A percentile compares a stretch with the other conserved stretches of the same genome.
These are phyloP conservation scores for Aspergillus hiratsukae DNA, from an alignment of 2,329 filamentous ascomycete genomes.

Conservation along the genomic window DNA sequence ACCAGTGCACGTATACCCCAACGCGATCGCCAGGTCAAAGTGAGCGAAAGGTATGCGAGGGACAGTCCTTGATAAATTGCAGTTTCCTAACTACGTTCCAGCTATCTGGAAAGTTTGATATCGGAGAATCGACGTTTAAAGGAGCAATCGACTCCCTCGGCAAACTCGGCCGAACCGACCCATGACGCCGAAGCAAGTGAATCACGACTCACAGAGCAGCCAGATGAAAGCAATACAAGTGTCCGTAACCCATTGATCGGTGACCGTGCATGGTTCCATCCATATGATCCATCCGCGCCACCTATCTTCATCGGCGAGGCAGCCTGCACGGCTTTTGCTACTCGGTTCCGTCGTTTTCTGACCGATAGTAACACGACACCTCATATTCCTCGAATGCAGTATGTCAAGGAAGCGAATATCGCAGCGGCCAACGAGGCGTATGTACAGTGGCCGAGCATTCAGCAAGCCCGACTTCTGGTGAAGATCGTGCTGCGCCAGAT, in stretches of 20 bases:
- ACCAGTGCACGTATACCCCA: conserved; percentile 39
- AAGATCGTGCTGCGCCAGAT: conserved; percentile 36
- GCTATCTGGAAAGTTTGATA: conserved; percentile 33
- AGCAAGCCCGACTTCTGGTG: conserved; percentile 34
- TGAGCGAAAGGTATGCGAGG: conserved; percentile 30
- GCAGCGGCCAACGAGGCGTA: conserved; percentile 25
- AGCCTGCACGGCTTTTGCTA: conserved; percentile 38
- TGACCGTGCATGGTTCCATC: conserved; percentile 35
- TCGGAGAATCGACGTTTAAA: conserved; percentile 30
- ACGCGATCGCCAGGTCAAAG: conserved; percentile 41
- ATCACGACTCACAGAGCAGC: conserved; percentile 16
- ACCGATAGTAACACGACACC: conserved; percentile 27
- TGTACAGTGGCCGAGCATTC: conserved; percentile 32
- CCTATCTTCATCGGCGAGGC: conserved; percentile 37
- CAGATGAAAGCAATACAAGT: conserved; percentile 25
- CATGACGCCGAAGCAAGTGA: conserved; percentile 12
- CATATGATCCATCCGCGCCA: conserved; percentile 32
- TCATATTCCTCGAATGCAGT: conserved; percentile 33
- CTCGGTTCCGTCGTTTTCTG: conserved; percentile 34
- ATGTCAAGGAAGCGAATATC: conserved; percentile 29
- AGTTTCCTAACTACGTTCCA: conserved; percentile 11
- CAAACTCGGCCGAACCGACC: conserved; percentile 19
- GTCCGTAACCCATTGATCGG: conserved; percentile 32
- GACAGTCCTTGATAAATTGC: not conserved
- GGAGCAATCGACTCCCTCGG: conserved; percentile 26